Base-by-base conservation (phyloP, 2,329 filamentous ascomycete genomes). In the Helicocarpus griseus region DNA sequence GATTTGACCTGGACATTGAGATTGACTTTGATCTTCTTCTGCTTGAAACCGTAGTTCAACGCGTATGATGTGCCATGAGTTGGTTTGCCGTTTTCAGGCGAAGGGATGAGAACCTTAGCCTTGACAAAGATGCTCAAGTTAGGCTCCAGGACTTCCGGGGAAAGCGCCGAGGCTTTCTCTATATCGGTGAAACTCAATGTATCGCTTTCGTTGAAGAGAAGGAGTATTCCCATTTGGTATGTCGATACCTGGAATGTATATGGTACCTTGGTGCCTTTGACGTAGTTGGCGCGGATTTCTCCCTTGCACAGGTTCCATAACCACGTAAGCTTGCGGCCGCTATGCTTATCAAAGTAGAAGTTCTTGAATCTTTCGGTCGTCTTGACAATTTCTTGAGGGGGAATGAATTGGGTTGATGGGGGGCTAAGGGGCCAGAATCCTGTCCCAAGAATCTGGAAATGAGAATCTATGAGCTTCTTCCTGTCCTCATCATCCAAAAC, bases 261-360 rank as follows among this genome's bases (percentile, higher is more conserved):
- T 0, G 91, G 89, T 1, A 89, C 88, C 74, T 96, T 97, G 63
- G 82, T 82, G 65, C 76, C 82, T 73, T 89, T 94, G 76, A 87
- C 86, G 69, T 96, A 98, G 63, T 90, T 91, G 35, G 90, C 87
- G 69, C 90, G 91, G 54, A 98, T 81, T 69, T 98, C 93, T 52
- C 93, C 93, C 75, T 97, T 98, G 78, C 89, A 97, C 49, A 98
- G 75, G 67, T 97, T 89, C 93, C 93, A 98, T 52, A 98, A 71
- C 93, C 93, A 98, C 6, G 91, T 95, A 36, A 98, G 77, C 73
- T 97, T 98, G 55, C 93, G 87, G 33, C 93, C 93, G 60, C 86
- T 93, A 67, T 98, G 93, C 77, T 97, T 98, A 69, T 90, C 85
- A 71, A 87, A 89, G 76, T 98, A 98, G 69, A 94, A 98, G 29